These are phyloP conservation scores for Metschnikowia kofuensis DNA, from an alignment of 805 yeast genomes.

Conservation along the genomic window DNA sequence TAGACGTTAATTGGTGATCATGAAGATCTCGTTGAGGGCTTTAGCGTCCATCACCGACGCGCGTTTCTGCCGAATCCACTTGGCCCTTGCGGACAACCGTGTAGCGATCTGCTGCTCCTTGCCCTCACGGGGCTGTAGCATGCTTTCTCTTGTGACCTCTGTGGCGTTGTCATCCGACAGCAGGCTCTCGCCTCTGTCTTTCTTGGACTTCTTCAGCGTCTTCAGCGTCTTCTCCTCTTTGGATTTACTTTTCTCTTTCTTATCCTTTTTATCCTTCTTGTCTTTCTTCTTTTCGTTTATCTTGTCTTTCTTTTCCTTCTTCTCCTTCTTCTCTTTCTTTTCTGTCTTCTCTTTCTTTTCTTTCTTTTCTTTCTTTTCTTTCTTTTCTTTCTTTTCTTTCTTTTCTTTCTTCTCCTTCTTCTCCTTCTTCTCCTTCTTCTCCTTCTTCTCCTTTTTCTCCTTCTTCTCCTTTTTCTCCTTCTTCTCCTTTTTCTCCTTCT, in stretches of 20 bases:
- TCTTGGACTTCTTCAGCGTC: constrained; percentile 7
- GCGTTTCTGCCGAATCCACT: constrained; percentile 85
- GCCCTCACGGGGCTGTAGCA: constrained; percentile 21
- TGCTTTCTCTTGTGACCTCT: constrained; percentile 26
- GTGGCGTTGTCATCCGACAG: constrained; percentile 23
- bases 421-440: constrained; percentile 30
- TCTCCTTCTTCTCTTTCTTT: constrained; percentile 12
- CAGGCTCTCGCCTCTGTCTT: constrained; percentile 15
- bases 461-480: constrained; percentile 10
- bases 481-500: constrained; percentile 5
- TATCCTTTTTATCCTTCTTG: background rate
- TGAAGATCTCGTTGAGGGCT: constrained; percentile 88
- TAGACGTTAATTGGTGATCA: constrained; percentile 55
- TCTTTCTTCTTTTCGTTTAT: constrained; percentile 12
- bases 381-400: constrained; percentile 19
- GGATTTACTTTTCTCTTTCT: constrained; percentile 14
- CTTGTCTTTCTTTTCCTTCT: constrained; percentile 10
- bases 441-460: constrained; percentile 22
- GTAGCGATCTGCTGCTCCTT: constrained; percentile 26
- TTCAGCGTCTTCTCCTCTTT: constrained; percentile 17
- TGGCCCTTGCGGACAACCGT: constrained; percentile 64
- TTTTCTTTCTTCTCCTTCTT: constrained; percentile 23
- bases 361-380: constrained; percentile 13
- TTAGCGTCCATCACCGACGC: constrained; percentile 89
- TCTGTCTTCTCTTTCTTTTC: constrained; percentile 15